Conservation (phyloP, 1,139 yeast genomes). For the Spathaspora sp. region DNA sequence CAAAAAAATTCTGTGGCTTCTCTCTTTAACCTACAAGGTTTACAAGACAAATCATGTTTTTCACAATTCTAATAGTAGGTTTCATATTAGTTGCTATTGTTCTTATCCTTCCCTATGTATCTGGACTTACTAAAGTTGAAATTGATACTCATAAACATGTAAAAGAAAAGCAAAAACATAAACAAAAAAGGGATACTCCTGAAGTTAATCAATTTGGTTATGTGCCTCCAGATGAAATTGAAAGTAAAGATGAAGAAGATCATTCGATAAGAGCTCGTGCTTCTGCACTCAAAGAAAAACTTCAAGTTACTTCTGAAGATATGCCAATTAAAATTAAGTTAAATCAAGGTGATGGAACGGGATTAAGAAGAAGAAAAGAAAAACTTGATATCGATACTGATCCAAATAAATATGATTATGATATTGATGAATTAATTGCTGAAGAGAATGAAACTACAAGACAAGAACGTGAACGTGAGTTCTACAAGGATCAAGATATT, state of each 20-base stretch:
- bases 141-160: slow-evolving; percentile 18
- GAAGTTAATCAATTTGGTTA: slow-evolving; percentile 23
- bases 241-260: slow-evolving; percentile 13
- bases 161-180: slow-evolving; percentile 10
- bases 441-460: slow-evolving; percentile 26
- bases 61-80: slow-evolving; percentile 24
- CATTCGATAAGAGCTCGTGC: slow-evolving; percentile 21
- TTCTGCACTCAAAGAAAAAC: slow-evolving; percentile 30
- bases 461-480: slow-evolving; percentile 22
- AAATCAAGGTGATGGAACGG: slow-evolving; percentile 19
- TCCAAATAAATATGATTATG: slow-evolving; percentile 36
- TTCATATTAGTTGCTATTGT: slow-evolving; percentile 30
- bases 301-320: slow-evolving; percentile 37
- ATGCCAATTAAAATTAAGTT: slow-evolving; percentile 39
- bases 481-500: slow-evolving; percentile 25
- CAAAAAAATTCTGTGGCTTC: not conserved
- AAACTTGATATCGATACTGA: slow-evolving; percentile 32
- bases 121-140: slow-evolving; percentile 37
- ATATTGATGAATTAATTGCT: slow-evolving; percentile 30
- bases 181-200: slow-evolving; percentile 5
- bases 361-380: slow-evolving; percentile 27
- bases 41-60: slow-evolving; percentile 23
- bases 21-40: not conserved
- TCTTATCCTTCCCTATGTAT: slow-evolving; percentile 35
- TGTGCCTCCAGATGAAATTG: slow-evolving; percentile 42